Percentiles rank a stretch among this genome's conserved stretches.
Evolutionary conservation across 129 eudicot genomes (phyloP).

Genomic region (Heracleum sosnowskyi): DNA sequence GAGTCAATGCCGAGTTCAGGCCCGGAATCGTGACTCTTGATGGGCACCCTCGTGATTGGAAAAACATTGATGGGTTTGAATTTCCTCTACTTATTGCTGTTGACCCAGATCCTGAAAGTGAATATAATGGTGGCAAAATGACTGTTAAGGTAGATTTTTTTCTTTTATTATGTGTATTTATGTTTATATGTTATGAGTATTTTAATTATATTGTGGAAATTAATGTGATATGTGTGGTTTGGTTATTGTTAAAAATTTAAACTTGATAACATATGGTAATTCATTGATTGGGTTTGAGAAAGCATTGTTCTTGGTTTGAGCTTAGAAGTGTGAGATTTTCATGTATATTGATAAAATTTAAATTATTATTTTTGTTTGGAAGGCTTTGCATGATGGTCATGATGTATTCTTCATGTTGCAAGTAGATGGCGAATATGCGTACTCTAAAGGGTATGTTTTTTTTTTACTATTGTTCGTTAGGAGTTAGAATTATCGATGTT

Average conservation of each 20-base stretch:
- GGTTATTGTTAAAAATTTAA: no score
- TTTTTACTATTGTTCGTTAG: neutral
- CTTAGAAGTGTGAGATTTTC: neutral
- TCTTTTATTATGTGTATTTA: neutral
- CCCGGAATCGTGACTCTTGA: slow-evolving; percentile 56
- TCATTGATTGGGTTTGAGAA: neutral
- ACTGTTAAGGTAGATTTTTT: slow-evolving; percentile 34
- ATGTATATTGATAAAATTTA: neutral
- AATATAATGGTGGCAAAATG: slow-evolving; percentile 52
- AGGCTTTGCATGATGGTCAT: slow-evolving; percentile 66
- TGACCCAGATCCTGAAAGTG: slow-evolving; percentile 53
- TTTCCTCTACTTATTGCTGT: slow-evolving; percentile 55
- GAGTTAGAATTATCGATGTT: neutral
- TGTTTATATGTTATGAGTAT: neutral
- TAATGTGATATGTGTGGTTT: neutral
- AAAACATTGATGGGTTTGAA: slow-evolving; percentile 39
- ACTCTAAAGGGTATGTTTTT: slow-evolving; percentile 48
- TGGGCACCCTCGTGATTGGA: slow-evolving; percentile 60
- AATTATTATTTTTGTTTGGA: neutral
- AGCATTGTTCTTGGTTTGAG: neutral
- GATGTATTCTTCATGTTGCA: slow-evolving; percentile 55
- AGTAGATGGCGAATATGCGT: slow-evolving; percentile 58
- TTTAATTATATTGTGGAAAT: neutral
- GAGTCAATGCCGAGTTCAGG: slow-evolving; percentile 38
- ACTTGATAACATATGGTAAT: no score